phyloP scores from a whole-genome alignment of 352 stramenopile species.

The Phytophthora kernoviae region DNA sequence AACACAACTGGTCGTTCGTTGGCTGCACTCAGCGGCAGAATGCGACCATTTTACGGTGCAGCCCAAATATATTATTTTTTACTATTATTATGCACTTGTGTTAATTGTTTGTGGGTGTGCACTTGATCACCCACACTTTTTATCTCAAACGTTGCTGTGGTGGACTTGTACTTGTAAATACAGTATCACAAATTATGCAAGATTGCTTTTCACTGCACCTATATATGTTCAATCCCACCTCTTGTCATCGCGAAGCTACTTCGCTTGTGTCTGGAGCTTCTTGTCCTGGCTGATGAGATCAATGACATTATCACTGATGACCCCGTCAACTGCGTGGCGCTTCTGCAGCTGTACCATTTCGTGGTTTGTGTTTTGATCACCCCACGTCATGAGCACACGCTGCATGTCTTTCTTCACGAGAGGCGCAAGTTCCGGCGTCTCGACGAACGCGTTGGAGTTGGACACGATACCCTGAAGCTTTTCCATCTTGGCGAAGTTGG shows the following conservation, averaged over 20 bases:
- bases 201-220: background rate
- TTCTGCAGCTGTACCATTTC: constrained; percentile 75
- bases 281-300: constrained; percentile 68
- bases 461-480: constrained; percentile 72
- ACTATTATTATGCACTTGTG: background rate
- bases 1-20: no score
- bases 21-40: background rate
- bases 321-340: constrained; percentile 63
- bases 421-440: constrained; percentile 48
- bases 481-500: constrained; percentile 68
- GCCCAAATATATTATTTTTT: constrained; percentile 12
- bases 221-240: constrained; percentile 2
- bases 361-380: constrained; percentile 82
- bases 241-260: constrained; percentile 10
- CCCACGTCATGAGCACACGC: constrained; percentile 70
- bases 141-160: no score
- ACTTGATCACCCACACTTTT: no score
- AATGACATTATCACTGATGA: constrained; percentile 86
- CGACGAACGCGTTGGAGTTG: constrained; percentile 74
- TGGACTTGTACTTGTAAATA: no score
- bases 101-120: no score
- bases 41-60: background rate
- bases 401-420: constrained; percentile 52
- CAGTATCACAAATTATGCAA: no score
- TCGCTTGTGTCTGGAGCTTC: constrained; percentile 28